Base-by-base conservation (phyloP, 2,329 filamentous ascomycete genomes). In the Neoascochyta sp. region DNA sequence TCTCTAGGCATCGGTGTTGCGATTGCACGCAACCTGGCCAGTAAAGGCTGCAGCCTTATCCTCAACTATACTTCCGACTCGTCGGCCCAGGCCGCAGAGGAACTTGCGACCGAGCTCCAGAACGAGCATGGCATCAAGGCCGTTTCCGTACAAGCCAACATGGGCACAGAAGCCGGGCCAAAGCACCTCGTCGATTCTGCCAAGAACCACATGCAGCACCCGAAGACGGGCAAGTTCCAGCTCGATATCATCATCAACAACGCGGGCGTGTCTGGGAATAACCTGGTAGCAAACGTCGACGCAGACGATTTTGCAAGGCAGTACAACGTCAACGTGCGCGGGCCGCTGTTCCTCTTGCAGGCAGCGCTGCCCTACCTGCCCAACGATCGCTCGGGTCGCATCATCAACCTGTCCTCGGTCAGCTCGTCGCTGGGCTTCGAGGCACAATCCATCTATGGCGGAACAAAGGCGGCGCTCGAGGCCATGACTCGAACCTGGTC, bases 191-290 rank as follows among this genome's bases (percentile, higher is more conserved):
- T 88, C 45, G 64, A 68, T 14, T 71, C 72, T 0, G 72, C 78
- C 4, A 72, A 76, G 46, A 69, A 76, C 43, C 68, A 78, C 52
- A 80, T 84, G 63, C 57, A 71, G 7, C 59, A 63, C 42, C 69
- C 73, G 16, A 70, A 72, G 48, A 70, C 65, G 40, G 62, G 64
- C 36, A 67, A 69, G 32, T 76, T 87, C 57, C 77, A 81, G 51
- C 74, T 94, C 52, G 86, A 93, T 64, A 86, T 94, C 39, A 69
- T 94, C 30, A 69, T 94, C 69, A 93, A 94, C 74, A 94, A 93
- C 61, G 87, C 88, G 16, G 88, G 86, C 15, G 67, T 76, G 3
- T 64, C 70, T 8, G 62, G 75, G 21, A 90, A 92, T 64, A 75
- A 81, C 47, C 59, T 67, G 15, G 65, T 84, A 14, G 73, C 76